Conservation (phyloP, 2,329 filamentous ascomycete genomes). For the Aspergillus transmontanensis region DNA sequence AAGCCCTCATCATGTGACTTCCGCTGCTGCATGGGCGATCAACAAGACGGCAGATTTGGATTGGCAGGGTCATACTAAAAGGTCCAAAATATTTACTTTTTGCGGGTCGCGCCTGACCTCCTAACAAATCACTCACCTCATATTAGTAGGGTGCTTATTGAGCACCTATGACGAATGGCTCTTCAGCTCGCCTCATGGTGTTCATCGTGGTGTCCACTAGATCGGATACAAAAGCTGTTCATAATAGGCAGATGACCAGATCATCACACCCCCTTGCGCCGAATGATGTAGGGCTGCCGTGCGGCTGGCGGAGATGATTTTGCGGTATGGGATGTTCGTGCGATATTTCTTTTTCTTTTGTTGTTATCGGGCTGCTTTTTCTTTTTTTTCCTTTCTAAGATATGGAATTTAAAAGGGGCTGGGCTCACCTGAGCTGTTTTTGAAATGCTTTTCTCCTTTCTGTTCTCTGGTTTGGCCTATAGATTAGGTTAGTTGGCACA, state of each 20-base stretch:
- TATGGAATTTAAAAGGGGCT: background rate
- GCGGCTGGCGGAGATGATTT: background rate
- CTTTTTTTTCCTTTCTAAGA: background rate
- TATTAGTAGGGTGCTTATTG: background rate
- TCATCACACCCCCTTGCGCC: background rate
- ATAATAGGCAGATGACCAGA: background rate
- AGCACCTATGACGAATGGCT: background rate
- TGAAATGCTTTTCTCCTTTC: background rate
- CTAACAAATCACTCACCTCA: background rate
- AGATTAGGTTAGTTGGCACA: background rate
- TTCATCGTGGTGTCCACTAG: background rate
- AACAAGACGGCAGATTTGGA: background rate
- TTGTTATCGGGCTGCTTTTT: background rate
- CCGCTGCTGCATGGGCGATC: background rate
- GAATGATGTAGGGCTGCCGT: background rate
- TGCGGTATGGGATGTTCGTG: background rate
- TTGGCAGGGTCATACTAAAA: background rate
- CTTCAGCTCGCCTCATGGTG: background rate
- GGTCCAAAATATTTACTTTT: constrained; percentile 4
- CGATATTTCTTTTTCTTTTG: background rate
- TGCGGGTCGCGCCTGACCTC: constrained; percentile 3
- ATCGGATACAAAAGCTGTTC: background rate
- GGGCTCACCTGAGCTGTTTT: background rate
- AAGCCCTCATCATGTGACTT: constrained; percentile 1
- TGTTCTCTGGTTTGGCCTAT: background rate